A percentile compares a stretch with the other conserved stretches of the same genome.
Evolutionary conservation across 1,284 basidiomycete genomes (phyloP).

Genomic region (Puccinia triticina): DNA sequence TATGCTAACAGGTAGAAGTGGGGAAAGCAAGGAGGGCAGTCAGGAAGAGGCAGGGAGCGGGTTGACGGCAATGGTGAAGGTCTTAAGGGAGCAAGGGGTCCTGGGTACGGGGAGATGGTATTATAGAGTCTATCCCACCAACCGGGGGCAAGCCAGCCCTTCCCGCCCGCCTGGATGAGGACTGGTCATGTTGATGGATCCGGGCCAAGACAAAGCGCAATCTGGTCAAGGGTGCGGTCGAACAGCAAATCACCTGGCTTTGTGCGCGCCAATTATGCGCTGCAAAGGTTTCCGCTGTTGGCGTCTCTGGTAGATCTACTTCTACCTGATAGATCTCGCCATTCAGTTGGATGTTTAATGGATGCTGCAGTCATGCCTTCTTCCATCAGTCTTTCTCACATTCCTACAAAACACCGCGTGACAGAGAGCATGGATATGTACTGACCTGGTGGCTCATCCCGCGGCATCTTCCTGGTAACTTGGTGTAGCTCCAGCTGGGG

Average conservation of each 20-base stretch:
- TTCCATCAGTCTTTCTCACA: too few relatives aligned
- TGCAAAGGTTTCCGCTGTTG: too few relatives aligned
- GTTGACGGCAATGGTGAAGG: too few relatives aligned
- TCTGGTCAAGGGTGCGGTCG: too few relatives aligned
- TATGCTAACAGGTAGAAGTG: too few relatives aligned
- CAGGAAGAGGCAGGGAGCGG: too few relatives aligned
- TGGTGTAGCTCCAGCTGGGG: not conserved
- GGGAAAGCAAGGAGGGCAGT: too few relatives aligned
- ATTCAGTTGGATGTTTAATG: constrained; percentile 21
- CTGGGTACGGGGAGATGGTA: not conserved
- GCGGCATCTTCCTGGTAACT: not conserved
- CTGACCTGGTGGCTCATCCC: constrained; percentile 40
- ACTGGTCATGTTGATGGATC: not conserved
- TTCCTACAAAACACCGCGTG: not conserved
- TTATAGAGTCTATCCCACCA: constrained; percentile 36
- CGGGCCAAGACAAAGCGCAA: not conserved
- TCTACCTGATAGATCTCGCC: not conserved
- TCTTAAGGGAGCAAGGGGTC: too few relatives aligned
- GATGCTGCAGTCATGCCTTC: not conserved
- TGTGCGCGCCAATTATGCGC: too few relatives aligned
- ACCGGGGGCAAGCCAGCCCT: constrained; percentile 22
- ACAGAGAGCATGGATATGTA: too few relatives aligned
- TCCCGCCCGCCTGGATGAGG: constrained; percentile 13
- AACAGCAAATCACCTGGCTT: too few relatives aligned
- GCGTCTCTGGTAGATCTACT: too few relatives aligned